Evolutionary conservation across 1,284 basidiomycete species (phyloP).

Genomic region (Meripilus lineatus): DNA sequence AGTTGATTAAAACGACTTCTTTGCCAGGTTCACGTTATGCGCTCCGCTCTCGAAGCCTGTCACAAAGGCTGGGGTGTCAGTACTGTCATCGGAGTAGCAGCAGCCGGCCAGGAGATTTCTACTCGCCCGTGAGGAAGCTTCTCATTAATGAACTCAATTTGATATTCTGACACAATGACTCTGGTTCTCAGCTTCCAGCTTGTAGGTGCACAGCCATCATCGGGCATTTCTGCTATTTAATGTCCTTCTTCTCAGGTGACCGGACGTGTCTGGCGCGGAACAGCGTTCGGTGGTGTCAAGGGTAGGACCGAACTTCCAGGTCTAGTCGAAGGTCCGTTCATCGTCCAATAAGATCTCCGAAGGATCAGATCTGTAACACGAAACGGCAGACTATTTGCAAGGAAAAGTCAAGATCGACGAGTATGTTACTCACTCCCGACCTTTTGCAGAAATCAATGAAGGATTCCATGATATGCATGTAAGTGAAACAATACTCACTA

Average conservation of each 20-base stretch:
- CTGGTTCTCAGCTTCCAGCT: conserved; percentile 62
- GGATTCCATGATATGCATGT: conserved; percentile 97
- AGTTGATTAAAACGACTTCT: background rate
- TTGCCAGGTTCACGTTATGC: conserved; percentile 83
- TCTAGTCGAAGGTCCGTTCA: conserved; percentile 69
- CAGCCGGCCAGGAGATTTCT: conserved; percentile 96
- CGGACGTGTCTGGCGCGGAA: conserved; percentile 93
- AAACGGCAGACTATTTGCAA: conserved; percentile 72
- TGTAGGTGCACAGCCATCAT: conserved; percentile 19
- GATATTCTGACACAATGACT: conserved; percentile 1
- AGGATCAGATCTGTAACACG: no score
- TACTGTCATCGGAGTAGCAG: conserved; percentile 92
- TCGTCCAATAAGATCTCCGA: background rate
- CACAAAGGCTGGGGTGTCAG: conserved; percentile 99
- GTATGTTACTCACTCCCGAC: conserved; percentile 81
- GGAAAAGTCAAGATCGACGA: conserved; percentile 83
- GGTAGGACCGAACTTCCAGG: conserved; percentile 92
- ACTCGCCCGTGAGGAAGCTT: conserved; percentile 82
- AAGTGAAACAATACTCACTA: conserved; percentile 13
- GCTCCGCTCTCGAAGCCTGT: conserved; percentile 91
- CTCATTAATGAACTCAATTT: background rate
- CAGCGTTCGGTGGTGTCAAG: conserved; percentile 97
- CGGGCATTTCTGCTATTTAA: background rate
- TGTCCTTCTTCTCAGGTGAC: conserved; percentile 42
- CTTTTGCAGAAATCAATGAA: conserved; percentile 77